Conservation (phyloP, 345 rosid genomes). For the Nephelium lappaceum region DNA sequence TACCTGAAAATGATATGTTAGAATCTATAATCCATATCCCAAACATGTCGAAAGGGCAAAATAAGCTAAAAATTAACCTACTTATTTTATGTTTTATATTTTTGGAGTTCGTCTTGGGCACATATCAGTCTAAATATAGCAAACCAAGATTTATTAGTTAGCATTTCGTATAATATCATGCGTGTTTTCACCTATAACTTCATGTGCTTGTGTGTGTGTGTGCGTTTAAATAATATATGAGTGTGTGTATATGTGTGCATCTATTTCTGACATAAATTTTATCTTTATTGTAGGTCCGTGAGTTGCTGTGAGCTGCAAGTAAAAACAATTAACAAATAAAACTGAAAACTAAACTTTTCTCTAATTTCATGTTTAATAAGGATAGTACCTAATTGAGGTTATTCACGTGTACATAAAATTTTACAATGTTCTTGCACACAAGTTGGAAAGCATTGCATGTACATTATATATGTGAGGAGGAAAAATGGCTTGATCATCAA, state of each 20-base stretch:
- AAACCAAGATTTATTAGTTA: too few species aligned
- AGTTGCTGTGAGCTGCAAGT: constrained; percentile 77
- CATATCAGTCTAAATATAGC: too few species aligned
- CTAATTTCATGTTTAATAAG: not conserved
- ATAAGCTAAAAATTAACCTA: too few species aligned
- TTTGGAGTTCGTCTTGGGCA: too few species aligned
- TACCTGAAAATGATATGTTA: too few species aligned
- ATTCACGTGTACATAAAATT: not conserved
- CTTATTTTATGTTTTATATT: too few species aligned
- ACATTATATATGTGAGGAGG: not conserved
- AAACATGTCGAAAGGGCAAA: too few species aligned
- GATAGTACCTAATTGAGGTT: not conserved
- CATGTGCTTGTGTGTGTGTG: not conserved
- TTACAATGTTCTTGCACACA: not conserved
- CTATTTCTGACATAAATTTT: constrained; percentile 8
- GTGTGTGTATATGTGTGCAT: not conserved
- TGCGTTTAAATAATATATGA: not conserved
- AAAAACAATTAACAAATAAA: constrained; percentile 8
- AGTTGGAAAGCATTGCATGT: not conserved
- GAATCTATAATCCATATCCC: too few species aligned
- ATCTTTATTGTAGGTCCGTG: constrained; percentile 94
- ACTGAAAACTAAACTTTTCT: too few species aligned
- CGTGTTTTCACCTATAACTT: not conserved
- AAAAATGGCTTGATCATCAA: not conserved
- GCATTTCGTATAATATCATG: too few species aligned